Conservation (phyloP, 2,329 filamentous ascomycete genomes). For the Lojkania enalia region DNA sequence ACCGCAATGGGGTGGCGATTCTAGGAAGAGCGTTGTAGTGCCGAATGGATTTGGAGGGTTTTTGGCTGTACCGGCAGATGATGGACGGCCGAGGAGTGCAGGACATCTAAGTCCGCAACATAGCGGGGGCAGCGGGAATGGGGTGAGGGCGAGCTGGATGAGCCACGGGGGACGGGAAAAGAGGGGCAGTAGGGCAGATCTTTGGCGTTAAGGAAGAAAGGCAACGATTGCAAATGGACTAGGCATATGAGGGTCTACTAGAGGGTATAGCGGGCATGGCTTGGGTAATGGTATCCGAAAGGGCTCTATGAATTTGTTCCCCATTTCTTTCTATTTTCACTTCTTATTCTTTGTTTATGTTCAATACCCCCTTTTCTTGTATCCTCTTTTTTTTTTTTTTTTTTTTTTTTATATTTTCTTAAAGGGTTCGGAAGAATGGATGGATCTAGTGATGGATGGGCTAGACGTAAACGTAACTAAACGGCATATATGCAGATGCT, state of each 20-base stretch:
- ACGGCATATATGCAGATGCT: too few species aligned
- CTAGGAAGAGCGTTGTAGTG: slow-evolving; percentile 64
- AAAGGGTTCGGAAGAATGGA: neutral
- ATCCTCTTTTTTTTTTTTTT: too few species aligned
- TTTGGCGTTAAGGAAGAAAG: slow-evolving; percentile 37
- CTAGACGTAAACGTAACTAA: too few species aligned
- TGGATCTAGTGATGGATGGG: too few species aligned
- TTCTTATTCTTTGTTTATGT: slow-evolving; percentile 5
- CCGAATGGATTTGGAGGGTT: slow-evolving; percentile 70
- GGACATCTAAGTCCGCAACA: slow-evolving; percentile 30
- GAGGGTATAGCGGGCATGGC: neutral
- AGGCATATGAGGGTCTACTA: neutral
- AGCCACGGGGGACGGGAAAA: slow-evolving; percentile 37
- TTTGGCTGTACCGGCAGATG: slow-evolving; percentile 59
- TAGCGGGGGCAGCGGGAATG: slow-evolving; percentile 17
- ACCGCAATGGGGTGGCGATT: slow-evolving; percentile 62
- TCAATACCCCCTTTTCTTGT: slow-evolving; percentile 15
- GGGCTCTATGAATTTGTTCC: neutral
- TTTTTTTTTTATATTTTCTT: neutral
- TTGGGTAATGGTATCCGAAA: neutral
- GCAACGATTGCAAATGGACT: neutral
- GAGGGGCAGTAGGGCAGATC: slow-evolving; percentile 38
- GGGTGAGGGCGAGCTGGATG: slow-evolving; percentile 36
- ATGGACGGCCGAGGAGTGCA: slow-evolving; percentile 40
- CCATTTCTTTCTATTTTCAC: slow-evolving; percentile 2